phyloP scores from a whole-genome alignment of 805 yeast species.

The Candida railenensis region DNA sequence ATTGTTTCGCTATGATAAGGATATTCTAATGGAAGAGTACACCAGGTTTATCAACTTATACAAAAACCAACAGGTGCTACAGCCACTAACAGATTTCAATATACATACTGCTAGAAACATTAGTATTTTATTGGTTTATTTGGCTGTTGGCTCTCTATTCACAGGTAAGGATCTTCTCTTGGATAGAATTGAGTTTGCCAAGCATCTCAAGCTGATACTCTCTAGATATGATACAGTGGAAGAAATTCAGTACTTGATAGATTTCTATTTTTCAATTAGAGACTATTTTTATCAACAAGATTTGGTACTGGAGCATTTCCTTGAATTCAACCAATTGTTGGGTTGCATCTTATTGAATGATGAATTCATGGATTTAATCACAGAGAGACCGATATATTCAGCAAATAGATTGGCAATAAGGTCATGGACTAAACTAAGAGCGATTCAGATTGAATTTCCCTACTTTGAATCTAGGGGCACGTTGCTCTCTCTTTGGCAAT shows the following conservation, averaged over 20 bases:
- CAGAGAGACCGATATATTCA: slow-evolving; percentile 11
- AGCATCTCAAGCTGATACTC: slow-evolving; percentile 14
- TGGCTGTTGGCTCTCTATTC: not conserved
- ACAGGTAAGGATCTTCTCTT: not conserved
- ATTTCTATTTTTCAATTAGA: slow-evolving; percentile 25
- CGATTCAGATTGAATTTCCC: slow-evolving; percentile 24
- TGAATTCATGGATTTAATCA: slow-evolving; percentile 16
- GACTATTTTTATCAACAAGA: slow-evolving; percentile 17
- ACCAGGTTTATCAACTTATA: not conserved
- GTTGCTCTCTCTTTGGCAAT: slow-evolving; percentile 21
- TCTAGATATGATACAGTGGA: slow-evolving; percentile 18
- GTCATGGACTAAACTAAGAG: slow-evolving; percentile 27
- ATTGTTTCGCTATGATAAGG: not conserved
- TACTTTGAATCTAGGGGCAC: slow-evolving; percentile 29
- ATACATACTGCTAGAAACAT: not conserved
- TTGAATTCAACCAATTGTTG: slow-evolving; percentile 27
- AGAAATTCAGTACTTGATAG: slow-evolving; percentile 22
- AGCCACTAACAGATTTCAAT: not conserved
- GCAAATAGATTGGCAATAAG: slow-evolving; percentile 18
- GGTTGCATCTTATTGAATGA: slow-evolving; percentile 17
- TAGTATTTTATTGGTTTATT: not conserved
- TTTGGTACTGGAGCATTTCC: slow-evolving; percentile 21
- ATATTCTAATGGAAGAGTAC: not conserved
- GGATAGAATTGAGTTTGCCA: slow-evolving; percentile 13
- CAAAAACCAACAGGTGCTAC: not conserved